phyloP scores from a whole-genome alignment of 2,329 filamentous ascomycete genomes.

The Periglandula ipomoeae region DNA sequence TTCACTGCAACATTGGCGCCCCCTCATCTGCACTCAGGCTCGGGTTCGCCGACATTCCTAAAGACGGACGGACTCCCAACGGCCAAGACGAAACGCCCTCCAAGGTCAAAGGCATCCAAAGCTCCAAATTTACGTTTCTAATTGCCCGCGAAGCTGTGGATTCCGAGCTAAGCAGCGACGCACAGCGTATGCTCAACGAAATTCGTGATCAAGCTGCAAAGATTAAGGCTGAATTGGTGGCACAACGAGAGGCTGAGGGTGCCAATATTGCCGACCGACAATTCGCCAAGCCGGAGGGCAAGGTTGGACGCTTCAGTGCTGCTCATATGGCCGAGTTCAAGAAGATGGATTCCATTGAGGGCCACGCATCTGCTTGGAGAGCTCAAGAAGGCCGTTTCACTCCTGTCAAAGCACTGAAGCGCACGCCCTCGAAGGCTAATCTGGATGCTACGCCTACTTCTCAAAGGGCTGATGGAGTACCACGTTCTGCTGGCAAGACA shows the following conservation, averaged over 20 bases:
- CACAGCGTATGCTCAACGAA: conserved; percentile 53
- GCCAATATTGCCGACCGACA: conserved; percentile 46
- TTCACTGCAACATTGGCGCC: conserved; percentile 65
- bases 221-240: conserved; percentile 60
- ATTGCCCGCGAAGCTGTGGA: conserved; percentile 48
- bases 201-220: conserved; percentile 62
- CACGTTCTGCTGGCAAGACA: conserved; percentile 48
- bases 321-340: conserved; percentile 83
- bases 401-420: conserved; percentile 33
- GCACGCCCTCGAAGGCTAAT: conserved; percentile 36
- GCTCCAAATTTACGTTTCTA: conserved; percentile 59
- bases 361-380: conserved; percentile 72
- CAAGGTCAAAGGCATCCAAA: conserved; percentile 40
- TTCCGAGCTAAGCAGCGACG: conserved; percentile 50
- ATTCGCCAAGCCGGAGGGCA: conserved; percentile 73
- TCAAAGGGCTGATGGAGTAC: conserved; percentile 32
- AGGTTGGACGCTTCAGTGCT: conserved; percentile 70
- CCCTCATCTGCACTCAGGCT: conserved; percentile 73
- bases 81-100: conserved; percentile 48
- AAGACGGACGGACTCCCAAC: conserved; percentile 30
- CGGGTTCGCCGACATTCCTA: conserved; percentile 70
- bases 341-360: conserved; percentile 95
- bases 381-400: conserved; percentile 44
- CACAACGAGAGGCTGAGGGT: conserved; percentile 48
- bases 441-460: conserved; percentile 27